These are phyloP conservation scores for Forsythia suspensa DNA, from an alignment of 257 asterid genomes.

Conservation along the genomic window DNA sequence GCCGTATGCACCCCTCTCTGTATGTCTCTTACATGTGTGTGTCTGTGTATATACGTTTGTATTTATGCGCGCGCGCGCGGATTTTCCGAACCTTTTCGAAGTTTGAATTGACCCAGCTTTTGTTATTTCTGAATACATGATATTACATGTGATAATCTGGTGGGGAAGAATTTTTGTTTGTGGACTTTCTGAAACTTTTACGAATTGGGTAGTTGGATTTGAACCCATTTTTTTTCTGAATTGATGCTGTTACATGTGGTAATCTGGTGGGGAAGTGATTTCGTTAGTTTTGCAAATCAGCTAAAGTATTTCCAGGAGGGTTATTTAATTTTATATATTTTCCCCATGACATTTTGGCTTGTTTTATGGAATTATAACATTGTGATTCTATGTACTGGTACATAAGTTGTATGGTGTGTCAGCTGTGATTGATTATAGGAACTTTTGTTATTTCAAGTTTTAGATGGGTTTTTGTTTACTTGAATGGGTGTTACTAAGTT, in stretches of 20 bases:
- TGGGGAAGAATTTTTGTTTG: background rate
- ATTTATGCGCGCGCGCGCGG: background rate
- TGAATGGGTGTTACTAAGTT: background rate
- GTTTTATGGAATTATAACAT: background rate
- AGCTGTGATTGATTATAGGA: background rate
- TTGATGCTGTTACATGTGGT: background rate
- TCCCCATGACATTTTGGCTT: background rate
- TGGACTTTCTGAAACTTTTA: background rate
- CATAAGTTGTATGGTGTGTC: background rate
- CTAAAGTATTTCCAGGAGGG: background rate
- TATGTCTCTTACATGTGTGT: background rate
- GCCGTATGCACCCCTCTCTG: background rate
- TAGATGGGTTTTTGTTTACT: conserved; percentile 3
- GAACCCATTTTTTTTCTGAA: background rate
- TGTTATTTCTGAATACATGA: background rate
- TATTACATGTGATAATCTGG: background rate
- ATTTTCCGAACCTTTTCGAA: background rate
- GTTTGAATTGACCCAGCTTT: background rate
- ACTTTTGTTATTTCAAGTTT: background rate
- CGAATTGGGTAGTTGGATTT: background rate
- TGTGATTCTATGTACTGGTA: background rate
- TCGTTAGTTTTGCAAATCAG: background rate
- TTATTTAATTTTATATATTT: background rate
- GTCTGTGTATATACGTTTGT: background rate
- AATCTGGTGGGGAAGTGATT: background rate